These are phyloP conservation scores for Crepidotus variabilis DNA, from an alignment of 768 basidiomycete species.

Conservation along the genomic window DNA sequence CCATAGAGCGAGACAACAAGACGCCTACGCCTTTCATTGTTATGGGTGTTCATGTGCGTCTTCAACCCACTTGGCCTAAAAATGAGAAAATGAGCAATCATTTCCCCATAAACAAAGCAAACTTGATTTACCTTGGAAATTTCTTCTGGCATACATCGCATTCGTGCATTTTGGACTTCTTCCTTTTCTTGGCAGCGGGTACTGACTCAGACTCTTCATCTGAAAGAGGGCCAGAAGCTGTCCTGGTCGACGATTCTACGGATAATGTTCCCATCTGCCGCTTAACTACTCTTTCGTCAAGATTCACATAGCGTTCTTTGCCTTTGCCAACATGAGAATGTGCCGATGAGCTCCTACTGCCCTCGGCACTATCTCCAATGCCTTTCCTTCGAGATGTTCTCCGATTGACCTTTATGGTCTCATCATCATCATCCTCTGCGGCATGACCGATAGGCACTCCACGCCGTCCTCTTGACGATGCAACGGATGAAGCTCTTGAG, in stretches of 20 bases:
- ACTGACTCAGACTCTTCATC: neutral
- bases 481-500: too few relatives aligned
- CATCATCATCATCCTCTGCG: neutral
- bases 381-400: neutral
- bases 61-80: conserved; percentile 48
- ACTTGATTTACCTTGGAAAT: conserved; percentile 40
- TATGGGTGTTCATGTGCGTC: conserved; percentile 60
- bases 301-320: neutral
- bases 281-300: neutral
- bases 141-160: conserved; percentile 47
- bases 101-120: neutral
- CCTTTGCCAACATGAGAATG: neutral
- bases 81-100: neutral
- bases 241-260: neutral
- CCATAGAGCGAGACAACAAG: neutral
- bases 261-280: neutral
- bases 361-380: neutral
- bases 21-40: conserved; percentile 45
- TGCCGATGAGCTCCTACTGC: neutral
- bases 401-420: neutral
- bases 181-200: conserved; percentile 32
- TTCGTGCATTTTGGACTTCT: conserved; percentile 52
- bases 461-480: too few relatives aligned
- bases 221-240: neutral
- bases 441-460: too few relatives aligned